A percentile compares a stretch with the other conserved stretches of the same genome.
phyloP scores from a whole-genome alignment of 257 asterid species.

The Prunella vulgaris region DNA sequence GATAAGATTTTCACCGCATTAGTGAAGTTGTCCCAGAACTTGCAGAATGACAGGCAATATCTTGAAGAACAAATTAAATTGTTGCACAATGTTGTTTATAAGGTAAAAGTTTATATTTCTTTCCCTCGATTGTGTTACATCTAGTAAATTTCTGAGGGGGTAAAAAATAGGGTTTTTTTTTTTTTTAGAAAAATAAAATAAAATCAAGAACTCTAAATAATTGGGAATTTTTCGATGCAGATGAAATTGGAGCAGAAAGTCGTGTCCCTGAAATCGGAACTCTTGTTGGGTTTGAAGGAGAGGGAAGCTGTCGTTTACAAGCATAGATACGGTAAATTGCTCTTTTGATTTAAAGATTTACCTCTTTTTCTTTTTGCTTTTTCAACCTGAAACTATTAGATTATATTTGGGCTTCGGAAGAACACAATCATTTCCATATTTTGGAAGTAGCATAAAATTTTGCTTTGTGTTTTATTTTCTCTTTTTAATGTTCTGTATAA shows the following conservation, averaged over 20 bases:
- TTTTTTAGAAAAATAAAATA: too few species aligned
- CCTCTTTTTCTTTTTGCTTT: neutral
- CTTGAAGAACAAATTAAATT: slow-evolving; percentile 49
- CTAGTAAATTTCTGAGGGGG: neutral
- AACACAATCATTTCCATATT: neutral
- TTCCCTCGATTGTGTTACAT: neutral
- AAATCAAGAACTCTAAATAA: slow-evolving; percentile 16
- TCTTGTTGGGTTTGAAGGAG: slow-evolving; percentile 48
- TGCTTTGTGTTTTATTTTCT: neutral
- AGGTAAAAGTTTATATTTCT: slow-evolving; percentile 35
- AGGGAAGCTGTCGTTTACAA: slow-evolving; percentile 50
- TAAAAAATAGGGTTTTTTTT: slow-evolving; percentile 30
- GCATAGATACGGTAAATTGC: slow-evolving; percentile 56
- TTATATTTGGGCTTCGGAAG: neutral
- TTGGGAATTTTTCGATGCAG: slow-evolving; percentile 39
- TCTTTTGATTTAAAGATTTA: neutral
- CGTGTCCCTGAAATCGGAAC: slow-evolving; percentile 42
- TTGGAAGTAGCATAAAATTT: neutral
- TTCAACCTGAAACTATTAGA: neutral
- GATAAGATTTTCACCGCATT: slow-evolving; percentile 40
- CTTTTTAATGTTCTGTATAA: too few species aligned
- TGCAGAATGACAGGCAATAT: slow-evolving; percentile 44
- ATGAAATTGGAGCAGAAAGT: slow-evolving; percentile 46
- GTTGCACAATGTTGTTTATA: slow-evolving; percentile 34
- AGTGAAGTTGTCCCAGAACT: slow-evolving; percentile 38